A percentile compares a stretch with the other conserved stretches of the same genome.
phyloP scores from a whole-genome alignment of 352 stramenopile species.

The Globisporangium solare region DNA sequence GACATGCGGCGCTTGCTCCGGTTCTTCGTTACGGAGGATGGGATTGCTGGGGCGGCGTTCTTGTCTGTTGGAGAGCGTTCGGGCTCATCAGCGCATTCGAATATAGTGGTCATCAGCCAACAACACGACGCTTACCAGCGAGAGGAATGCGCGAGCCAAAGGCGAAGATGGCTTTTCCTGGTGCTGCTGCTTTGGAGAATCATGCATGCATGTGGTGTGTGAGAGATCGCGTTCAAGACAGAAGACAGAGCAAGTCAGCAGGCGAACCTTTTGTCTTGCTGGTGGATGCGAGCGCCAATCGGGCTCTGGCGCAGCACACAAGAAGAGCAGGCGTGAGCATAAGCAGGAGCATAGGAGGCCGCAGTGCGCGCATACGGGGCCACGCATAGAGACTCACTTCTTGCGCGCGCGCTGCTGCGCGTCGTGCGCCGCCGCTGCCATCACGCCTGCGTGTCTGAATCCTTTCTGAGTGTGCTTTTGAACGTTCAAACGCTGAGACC shows the following conservation, averaged over 20 bases:
- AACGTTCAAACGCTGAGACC: slow-evolving; percentile 5
- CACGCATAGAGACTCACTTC: slow-evolving; percentile 2
- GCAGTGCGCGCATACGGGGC: neutral
- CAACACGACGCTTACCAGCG: neutral
- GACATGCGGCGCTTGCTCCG: slow-evolving; percentile 10
- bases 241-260: neutral
- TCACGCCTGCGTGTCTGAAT: neutral
- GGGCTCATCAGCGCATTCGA: neutral
- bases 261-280: slow-evolving; percentile 6
- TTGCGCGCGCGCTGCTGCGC: slow-evolving; percentile 10
- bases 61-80: neutral
- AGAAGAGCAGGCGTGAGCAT: neutral
- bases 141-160: slow-evolving; percentile 8
- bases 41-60: neutral
- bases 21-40: neutral
- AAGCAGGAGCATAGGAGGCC: neutral
- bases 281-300: slow-evolving; percentile 1
- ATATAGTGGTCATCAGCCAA: neutral
- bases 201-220: too few relatives aligned
- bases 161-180: neutral
- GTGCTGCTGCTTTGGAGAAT: neutral
- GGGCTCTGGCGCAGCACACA: slow-evolving; percentile 8
- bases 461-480: slow-evolving; percentile 1
- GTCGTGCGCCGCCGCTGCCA: neutral
- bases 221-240: too few relatives aligned